Percentiles rank a stretch among this genome's conserved stretches.
phyloP scores from a whole-genome alignment of 495 filamentous ascomycete species.

The Neurospora sp. region DNA sequence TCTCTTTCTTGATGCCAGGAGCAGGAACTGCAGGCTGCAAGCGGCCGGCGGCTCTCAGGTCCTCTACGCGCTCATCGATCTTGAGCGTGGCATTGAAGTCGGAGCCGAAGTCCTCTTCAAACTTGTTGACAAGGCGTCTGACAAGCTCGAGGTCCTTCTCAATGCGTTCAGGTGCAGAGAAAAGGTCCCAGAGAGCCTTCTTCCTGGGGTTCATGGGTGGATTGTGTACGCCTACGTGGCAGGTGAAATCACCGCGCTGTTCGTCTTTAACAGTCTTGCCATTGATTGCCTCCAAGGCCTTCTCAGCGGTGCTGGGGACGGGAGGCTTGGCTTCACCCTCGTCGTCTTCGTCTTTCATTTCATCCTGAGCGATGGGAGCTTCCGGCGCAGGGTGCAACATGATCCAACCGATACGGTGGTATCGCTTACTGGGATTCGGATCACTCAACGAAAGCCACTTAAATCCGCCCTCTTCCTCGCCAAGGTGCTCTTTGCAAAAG shows the following conservation, averaged over 20 bases:
- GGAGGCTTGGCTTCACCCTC: constrained; percentile 31
- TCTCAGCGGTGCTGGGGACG: constrained; percentile 54
- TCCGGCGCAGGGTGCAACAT: constrained; percentile 78
- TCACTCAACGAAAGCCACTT: constrained; percentile 91
- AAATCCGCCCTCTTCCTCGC: constrained; percentile 76
- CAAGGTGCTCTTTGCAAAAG: constrained; percentile 85
- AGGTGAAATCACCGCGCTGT: constrained; percentile 86
- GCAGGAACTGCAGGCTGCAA: constrained; percentile 56
- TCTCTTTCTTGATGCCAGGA: constrained; percentile 43
- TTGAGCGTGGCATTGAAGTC: constrained; percentile 60
- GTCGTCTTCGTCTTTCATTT: constrained; percentile 49
- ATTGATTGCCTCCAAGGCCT: constrained; percentile 84
- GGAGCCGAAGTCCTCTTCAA: constrained; percentile 70
- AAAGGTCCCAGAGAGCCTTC: constrained; percentile 95
- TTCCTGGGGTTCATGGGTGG: constrained; percentile 78
- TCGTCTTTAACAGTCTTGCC: constrained; percentile 94
- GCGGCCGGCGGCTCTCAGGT: constrained; percentile 59
- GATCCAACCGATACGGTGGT: constrained; percentile 96
- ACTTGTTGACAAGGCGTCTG: constrained; percentile 59
- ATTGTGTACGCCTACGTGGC: constrained; percentile 92
- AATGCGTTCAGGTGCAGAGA: constrained; percentile 80
- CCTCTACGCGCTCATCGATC: constrained; percentile 80
- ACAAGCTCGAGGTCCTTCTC: constrained; percentile 76
- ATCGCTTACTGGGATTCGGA: constrained; percentile 93
- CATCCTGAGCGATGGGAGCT: constrained; percentile 45